A percentile compares a stretch with the other conserved stretches of the same genome.
These are phyloP conservation scores for Cladosporium colombiae DNA, from an alignment of 2,329 filamentous ascomycete species.

Conservation along the genomic window DNA sequence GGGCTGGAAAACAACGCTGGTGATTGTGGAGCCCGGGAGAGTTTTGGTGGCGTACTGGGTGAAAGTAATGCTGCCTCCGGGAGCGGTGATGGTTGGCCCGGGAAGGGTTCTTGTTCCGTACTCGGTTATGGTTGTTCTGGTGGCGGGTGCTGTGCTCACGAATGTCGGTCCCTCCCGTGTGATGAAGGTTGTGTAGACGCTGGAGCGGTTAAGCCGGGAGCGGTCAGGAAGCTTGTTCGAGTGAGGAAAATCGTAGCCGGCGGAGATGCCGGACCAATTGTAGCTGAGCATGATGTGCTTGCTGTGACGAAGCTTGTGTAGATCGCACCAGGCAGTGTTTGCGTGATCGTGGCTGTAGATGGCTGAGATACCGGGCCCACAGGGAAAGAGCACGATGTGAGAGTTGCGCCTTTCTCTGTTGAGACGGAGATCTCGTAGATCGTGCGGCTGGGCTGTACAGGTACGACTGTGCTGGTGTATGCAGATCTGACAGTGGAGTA, in stretches of 20 bases:
- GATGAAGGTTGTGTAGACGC: neutral
- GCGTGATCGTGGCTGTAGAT: neutral
- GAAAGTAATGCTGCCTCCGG: neutral
- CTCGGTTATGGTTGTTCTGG: neutral
- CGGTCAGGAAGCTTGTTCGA: constrained; percentile 4
- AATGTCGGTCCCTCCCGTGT: neutral
- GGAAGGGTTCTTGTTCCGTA: neutral
- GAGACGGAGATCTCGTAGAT: constrained; percentile 7
- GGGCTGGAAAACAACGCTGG: neutral
- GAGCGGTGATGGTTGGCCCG: neutral
- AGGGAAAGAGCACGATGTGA: neutral
- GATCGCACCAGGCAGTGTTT: neutral
- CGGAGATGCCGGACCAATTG: too few species aligned
- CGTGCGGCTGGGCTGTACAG: neutral
- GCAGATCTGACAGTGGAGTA: neutral
- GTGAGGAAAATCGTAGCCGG: too few species aligned
- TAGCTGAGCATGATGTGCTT: too few species aligned
- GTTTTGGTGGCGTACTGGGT: constrained; percentile 7
- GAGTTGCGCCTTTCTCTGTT: neutral
- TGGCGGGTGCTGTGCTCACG: neutral
- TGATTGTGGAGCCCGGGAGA: neutral
- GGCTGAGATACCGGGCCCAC: neutral
- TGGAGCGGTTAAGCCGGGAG: constrained; percentile 9
- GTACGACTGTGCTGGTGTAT: constrained; percentile 9
- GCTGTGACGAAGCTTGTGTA: constrained; percentile 13